phyloP scores from a whole-genome alignment of 768 basidiomycete genomes.

The Boletus coccyginus region DNA sequence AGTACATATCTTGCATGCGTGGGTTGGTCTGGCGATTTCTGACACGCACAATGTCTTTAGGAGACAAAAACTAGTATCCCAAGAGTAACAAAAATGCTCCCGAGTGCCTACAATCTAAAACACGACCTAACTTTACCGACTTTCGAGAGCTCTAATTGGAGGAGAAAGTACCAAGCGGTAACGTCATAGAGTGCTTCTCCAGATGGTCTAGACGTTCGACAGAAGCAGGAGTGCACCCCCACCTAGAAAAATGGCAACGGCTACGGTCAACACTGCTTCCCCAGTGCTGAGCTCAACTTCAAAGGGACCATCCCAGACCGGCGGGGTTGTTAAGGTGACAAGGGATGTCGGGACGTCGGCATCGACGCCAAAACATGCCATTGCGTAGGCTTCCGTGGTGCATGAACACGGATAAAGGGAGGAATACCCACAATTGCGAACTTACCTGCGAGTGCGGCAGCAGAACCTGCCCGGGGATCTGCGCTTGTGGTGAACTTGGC shows the following conservation, averaged over 20 bases:
- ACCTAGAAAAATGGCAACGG: constrained; percentile 46
- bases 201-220: constrained; percentile 43
- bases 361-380: constrained; percentile 43
- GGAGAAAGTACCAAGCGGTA: too few species aligned
- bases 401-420: constrained; percentile 6
- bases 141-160: too few species aligned
- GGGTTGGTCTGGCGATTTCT: too few species aligned
- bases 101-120: background rate
- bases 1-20: too few species aligned
- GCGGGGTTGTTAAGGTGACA: constrained; percentile 44
- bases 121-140: background rate
- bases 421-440: background rate
- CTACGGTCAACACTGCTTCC: constrained; percentile 45
- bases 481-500: constrained; percentile 43
- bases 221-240: constrained; percentile 48
- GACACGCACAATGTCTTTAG: background rate
- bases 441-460: constrained; percentile 54
- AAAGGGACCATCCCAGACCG: constrained; percentile 61
- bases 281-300: constrained; percentile 43
- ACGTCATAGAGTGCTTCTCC: too few species aligned
- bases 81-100: background rate
- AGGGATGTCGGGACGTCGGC: constrained; percentile 37
- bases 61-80: background rate
- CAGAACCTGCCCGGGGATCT: constrained; percentile 59
- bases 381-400: constrained; percentile 47